Percentiles rank a stretch among this genome's conserved stretches.
These are phyloP conservation scores for Kodamaea lidongshanica DNA, from an alignment of 805 yeast genomes.

Conservation along the genomic window DNA sequence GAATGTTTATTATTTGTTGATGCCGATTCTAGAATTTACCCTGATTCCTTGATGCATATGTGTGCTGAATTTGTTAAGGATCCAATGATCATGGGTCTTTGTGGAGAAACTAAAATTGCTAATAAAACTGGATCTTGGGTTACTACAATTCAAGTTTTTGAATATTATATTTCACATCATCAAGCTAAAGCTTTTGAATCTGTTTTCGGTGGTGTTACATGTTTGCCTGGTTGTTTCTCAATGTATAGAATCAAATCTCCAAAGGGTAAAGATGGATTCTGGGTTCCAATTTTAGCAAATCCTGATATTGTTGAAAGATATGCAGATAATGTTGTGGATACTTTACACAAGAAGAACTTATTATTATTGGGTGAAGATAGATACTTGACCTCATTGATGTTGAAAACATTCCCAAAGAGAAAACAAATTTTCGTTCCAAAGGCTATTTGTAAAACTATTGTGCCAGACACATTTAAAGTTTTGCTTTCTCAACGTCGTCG, in stretches of 20 bases:
- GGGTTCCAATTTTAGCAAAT: conserved; percentile 92
- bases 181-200: conserved; percentile 92
- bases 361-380: conserved; percentile 88
- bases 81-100: conserved; percentile 82
- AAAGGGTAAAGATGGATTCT: conserved; percentile 59
- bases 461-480: conserved; percentile 75
- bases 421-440: conserved; percentile 81
- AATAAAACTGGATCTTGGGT: conserved; percentile 84
- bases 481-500: conserved; percentile 89
- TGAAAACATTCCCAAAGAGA: conserved; percentile 83
- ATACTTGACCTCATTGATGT: conserved; percentile 76
- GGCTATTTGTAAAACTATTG: conserved; percentile 88
- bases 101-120: conserved; percentile 91
- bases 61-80: conserved; percentile 82
- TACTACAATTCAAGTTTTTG: conserved; percentile 88
- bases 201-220: conserved; percentile 91
- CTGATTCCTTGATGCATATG: conserved; percentile 87
- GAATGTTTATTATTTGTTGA: conserved; percentile 88
- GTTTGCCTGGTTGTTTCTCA: conserved; percentile 93
- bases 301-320: conserved; percentile 92
- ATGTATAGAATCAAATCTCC: conserved; percentile 90
- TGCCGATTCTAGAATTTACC: conserved; percentile 86
- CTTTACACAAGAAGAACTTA: conserved; percentile 81
- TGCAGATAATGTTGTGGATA: conserved; percentile 76
- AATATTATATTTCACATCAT: conserved; percentile 88